phyloP scores from a whole-genome alignment of 805 yeast genomes.

The Teunomyces panamensis region DNA sequence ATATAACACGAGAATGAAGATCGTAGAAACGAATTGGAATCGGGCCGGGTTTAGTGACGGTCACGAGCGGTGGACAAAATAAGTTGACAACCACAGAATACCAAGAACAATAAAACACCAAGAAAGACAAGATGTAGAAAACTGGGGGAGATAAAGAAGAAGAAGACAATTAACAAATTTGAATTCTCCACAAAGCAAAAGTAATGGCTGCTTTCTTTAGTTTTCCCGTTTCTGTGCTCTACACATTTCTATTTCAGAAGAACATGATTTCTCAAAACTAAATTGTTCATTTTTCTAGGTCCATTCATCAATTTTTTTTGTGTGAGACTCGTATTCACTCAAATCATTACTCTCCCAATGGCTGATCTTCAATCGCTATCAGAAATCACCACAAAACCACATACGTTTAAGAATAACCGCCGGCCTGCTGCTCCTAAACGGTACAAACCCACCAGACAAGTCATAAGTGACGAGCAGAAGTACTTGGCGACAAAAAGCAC shows the following conservation, averaged over 20 bases:
- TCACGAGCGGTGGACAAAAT: background rate
- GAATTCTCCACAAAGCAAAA: background rate
- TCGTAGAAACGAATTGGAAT: background rate
- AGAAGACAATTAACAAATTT: too few species aligned
- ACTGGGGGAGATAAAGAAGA: background rate
- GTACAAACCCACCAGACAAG: slow-evolving; percentile 71
- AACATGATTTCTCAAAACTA: too few species aligned
- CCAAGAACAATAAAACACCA: too few species aligned
- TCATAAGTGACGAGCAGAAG: slow-evolving; percentile 74
- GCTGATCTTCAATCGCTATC: slow-evolving; percentile 30
- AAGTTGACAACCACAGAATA: too few species aligned
- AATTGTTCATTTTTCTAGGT: background rate
- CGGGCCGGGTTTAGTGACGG: background rate
- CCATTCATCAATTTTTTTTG: background rate
- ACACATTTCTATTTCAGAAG: too few species aligned
- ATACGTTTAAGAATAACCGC: slow-evolving; percentile 54
- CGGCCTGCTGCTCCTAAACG: slow-evolving; percentile 54
- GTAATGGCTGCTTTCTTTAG: background rate
- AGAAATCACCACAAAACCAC: slow-evolving; percentile 39
- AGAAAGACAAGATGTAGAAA: background rate
- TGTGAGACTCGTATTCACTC: background rate
- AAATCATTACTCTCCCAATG: background rate
- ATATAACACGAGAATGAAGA: background rate
- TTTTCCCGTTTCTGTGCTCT: too few species aligned
- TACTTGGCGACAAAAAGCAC: slow-evolving; percentile 45